Percentiles rank a stretch among this genome's conserved stretches.
These are phyloP conservation scores for Globisporangium alternatum DNA, from an alignment of 352 stramenopile species.

Conservation along the genomic window DNA sequence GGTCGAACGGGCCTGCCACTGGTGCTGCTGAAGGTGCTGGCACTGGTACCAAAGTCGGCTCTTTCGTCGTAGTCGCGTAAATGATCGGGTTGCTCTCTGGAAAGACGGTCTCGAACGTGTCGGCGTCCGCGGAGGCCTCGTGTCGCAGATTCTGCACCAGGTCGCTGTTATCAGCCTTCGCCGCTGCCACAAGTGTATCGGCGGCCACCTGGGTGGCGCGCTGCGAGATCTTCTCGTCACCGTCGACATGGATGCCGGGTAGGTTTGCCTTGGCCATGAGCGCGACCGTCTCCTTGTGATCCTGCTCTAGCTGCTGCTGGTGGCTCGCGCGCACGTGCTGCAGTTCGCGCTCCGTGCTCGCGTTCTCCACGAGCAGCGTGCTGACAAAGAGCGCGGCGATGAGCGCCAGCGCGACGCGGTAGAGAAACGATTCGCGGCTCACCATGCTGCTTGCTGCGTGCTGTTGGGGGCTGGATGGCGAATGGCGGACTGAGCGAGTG, in stretches of 20 bases:
- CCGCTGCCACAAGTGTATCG: too few species aligned
- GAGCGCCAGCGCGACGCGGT: not conserved
- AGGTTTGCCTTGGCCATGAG: not conserved
- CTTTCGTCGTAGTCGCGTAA: not conserved
- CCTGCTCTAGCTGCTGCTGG: not conserved
- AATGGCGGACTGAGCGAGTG: not conserved
- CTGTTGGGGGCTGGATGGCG: not conserved
- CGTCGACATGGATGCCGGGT: not conserved
- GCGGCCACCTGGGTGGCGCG: too few species aligned
- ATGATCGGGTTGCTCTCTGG: not conserved
- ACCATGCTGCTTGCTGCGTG: not conserved
- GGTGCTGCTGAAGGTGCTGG: too few species aligned
- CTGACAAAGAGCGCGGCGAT: constrained; percentile 11
- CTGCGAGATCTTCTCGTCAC: too few species aligned
- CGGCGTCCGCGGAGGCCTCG: not conserved
- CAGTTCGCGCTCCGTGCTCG: constrained; percentile 9
- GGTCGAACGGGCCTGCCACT: too few species aligned
- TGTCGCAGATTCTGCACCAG: constrained; percentile 1
- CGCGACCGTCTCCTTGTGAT: not conserved
- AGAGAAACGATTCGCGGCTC: not conserved
- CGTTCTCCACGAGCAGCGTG: constrained; percentile 12
- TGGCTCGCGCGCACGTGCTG: not conserved
- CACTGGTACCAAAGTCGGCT: too few species aligned
- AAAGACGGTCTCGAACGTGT: not conserved
- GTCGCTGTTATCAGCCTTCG: not conserved